Conservation (phyloP, 352 stramenopile genomes). For the Phytophthora capsici region DNA sequence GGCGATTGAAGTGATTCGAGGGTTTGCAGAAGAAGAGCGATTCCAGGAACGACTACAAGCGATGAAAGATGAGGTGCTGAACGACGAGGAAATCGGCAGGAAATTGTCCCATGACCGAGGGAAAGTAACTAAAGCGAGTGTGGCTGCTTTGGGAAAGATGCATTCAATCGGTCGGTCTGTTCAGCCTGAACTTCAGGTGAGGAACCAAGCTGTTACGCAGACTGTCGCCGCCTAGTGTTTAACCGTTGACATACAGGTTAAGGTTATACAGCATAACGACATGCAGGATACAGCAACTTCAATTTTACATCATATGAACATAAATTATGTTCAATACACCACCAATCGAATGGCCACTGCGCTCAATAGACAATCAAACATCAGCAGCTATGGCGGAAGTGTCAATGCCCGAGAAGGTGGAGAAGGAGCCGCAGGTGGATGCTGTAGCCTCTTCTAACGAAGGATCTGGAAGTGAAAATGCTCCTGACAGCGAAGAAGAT, state of each 20-base stretch:
- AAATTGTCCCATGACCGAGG: background rate
- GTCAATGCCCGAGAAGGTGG: slow-evolving; percentile 1
- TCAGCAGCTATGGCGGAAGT: slow-evolving; percentile 18
- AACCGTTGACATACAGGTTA: too few relatives aligned
- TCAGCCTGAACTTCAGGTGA: too few relatives aligned
- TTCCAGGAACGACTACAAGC: slow-evolving; percentile 9
- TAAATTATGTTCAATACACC: slow-evolving; percentile 1
- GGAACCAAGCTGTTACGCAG: too few relatives aligned
- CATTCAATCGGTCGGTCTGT: slow-evolving; percentile 1
- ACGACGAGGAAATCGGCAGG: background rate
- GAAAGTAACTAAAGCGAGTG: background rate
- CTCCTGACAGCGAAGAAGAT: slow-evolving; percentile 6
- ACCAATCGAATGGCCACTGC: slow-evolving; percentile 27
- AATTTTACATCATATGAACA: slow-evolving; percentile 9
- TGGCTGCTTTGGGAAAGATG: slow-evolving; percentile 4
- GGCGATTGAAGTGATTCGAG: slow-evolving; percentile 19
- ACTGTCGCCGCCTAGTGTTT: background rate
- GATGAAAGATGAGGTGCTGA: background rate
- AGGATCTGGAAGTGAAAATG: slow-evolving; percentile 15
- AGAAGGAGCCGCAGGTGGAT: slow-evolving; percentile 10
- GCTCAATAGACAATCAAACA: slow-evolving; percentile 1
- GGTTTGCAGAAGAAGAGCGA: slow-evolving; percentile 19
- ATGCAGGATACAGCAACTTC: slow-evolving; percentile 6
- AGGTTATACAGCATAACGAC: too few relatives aligned
- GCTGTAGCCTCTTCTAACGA: background rate